These are phyloP conservation scores for Eleusine indica DNA, from an alignment of 176 grass and related monocot species.

Conservation along the genomic window DNA sequence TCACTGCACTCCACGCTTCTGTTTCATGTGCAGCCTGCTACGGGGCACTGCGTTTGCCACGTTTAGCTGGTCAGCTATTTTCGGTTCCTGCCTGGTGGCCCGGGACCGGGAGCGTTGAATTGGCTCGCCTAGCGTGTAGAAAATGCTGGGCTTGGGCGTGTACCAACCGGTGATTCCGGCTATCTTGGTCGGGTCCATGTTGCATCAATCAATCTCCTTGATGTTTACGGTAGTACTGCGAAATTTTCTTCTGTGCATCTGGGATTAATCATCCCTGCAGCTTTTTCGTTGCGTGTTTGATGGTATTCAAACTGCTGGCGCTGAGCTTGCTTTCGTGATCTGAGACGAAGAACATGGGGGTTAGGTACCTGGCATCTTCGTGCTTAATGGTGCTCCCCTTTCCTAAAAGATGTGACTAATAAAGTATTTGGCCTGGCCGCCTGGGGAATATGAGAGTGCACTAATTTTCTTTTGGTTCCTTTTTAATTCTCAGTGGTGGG, in stretches of 20 bases:
- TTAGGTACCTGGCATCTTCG: slow-evolving; percentile 52
- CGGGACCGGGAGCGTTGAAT: slow-evolving; percentile 19
- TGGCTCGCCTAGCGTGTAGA: slow-evolving; percentile 6
- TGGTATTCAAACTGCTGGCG: slow-evolving; percentile 21
- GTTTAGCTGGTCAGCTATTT: slow-evolving; percentile 40
- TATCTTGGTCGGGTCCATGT: slow-evolving; percentile 18
- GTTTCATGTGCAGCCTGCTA: slow-evolving; percentile 40
- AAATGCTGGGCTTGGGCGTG: slow-evolving; percentile 29
- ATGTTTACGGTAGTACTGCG: slow-evolving; percentile 13
- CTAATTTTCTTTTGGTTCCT: slow-evolving; percentile 38
- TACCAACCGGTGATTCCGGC: slow-evolving; percentile 21
- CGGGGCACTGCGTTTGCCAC: slow-evolving; percentile 18
- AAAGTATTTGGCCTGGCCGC: slow-evolving; percentile 38
- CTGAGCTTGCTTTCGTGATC: slow-evolving; percentile 10
- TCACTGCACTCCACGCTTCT: slow-evolving; percentile 1
- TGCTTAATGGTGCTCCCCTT: slow-evolving; percentile 49
- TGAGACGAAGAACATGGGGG: slow-evolving; percentile 41
- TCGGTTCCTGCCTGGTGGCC: slow-evolving; percentile 4
- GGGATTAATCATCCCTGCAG: slow-evolving; percentile 23
- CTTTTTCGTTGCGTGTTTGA: slow-evolving; percentile 39
- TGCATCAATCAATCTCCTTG: slow-evolving; percentile 27
- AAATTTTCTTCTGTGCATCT: neutral
- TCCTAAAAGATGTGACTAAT: slow-evolving; percentile 49
- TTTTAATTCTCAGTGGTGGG: slow-evolving; percentile 39
- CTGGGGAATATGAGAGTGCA: slow-evolving; percentile 22